phyloP scores from a whole-genome alignment of 2,329 filamentous ascomycete genomes.

The Fusarium sp. region DNA sequence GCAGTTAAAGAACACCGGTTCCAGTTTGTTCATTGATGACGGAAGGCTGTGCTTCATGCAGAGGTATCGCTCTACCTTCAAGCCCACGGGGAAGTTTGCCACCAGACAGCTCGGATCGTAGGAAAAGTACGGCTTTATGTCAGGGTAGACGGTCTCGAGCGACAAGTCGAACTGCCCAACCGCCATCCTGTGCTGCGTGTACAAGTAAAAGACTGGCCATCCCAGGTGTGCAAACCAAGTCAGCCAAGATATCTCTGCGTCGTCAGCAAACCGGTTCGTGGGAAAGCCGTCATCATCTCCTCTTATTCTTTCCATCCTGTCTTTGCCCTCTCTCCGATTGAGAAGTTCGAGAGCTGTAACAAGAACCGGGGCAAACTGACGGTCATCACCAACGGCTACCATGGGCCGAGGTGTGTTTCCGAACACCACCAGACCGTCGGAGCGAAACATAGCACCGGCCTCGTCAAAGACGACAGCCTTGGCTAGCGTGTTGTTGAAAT shows the following conservation, averaged over 20 bases:
- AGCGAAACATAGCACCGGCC: constrained; percentile 1
- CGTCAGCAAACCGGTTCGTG: background rate
- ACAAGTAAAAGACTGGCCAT: background rate
- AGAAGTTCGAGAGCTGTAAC: background rate
- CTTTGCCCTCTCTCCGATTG: background rate
- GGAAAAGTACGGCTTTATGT: background rate
- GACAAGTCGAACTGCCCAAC: background rate
- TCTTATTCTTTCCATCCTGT: background rate
- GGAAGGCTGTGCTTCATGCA: background rate
- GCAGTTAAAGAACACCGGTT: constrained; percentile 4
- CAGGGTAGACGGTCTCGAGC: background rate
- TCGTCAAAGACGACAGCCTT: constrained; percentile 12
- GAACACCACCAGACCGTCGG: background rate
- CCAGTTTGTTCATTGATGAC: rapidly evolving
- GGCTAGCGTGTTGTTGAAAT: background rate
- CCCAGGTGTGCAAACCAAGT: constrained; percentile 8
- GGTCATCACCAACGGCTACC: constrained; percentile 7
- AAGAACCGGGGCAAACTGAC: constrained; percentile 1
- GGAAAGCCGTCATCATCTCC: background rate
- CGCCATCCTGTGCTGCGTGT: constrained; percentile 13
- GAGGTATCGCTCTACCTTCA: background rate
- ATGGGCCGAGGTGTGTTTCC: constrained; percentile 13
- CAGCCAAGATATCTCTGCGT: constrained; percentile 1
- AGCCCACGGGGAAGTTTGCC: background rate
- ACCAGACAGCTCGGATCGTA: background rate